Conservation (phyloP, 306 rosid genomes). For the Ochetophila trinervis region DNA sequence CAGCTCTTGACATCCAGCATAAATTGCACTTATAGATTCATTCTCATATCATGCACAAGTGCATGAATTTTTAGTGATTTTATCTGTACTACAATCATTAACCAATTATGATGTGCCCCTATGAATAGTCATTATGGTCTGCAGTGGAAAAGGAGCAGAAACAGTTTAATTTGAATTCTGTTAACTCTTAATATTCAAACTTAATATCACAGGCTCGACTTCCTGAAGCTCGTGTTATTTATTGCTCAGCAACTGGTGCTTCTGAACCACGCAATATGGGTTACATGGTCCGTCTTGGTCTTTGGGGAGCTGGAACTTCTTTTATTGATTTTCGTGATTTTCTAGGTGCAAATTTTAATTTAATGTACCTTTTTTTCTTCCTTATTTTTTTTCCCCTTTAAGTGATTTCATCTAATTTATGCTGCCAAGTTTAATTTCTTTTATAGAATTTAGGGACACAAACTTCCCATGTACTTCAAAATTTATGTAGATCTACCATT, state of each 20-base stretch:
- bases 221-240: slow-evolving; percentile 83
- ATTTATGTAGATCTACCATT: too few species aligned
- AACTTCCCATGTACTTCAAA: neutral
- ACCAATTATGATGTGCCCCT: neutral
- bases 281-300: slow-evolving; percentile 98
- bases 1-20: neutral
- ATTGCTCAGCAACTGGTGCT: slow-evolving; percentile 99
- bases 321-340: slow-evolving; percentile 84
- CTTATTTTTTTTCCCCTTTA: neutral
- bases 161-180: slow-evolving; percentile 6
- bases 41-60: neutral
- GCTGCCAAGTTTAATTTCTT: neutral
- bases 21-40: neutral
- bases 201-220: slow-evolving; percentile 67
- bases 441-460: neutral
- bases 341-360: slow-evolving; percentile 50
- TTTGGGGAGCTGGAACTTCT: slow-evolving; percentile 94
- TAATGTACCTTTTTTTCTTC: neutral
- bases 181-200: slow-evolving; percentile 19
- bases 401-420: neutral
- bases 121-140: neutral
- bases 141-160: neutral
- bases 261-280: slow-evolving; percentile 99
- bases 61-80: neutral
- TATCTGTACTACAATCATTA: neutral